Evolutionary conservation across 2,329 filamentous ascomycete species (phyloP).

Genomic region (Neonectria hederae): DNA sequence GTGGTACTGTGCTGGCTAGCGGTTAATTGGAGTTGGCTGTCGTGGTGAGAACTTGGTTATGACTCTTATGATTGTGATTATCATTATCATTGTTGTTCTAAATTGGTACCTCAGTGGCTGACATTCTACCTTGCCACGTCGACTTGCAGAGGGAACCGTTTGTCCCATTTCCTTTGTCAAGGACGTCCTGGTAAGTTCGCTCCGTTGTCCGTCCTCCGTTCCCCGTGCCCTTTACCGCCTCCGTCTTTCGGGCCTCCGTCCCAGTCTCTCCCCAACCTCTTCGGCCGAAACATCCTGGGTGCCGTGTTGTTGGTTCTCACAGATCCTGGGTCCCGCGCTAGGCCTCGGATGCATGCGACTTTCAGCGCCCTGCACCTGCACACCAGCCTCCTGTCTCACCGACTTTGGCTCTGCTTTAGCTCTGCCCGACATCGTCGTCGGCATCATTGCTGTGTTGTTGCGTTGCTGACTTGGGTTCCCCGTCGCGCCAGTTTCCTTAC

Average conservation of each 20-base stretch:
- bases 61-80: not conserved
- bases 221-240: slow-evolving; percentile 27
- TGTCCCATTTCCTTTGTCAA: slow-evolving; percentile 88
- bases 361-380: slow-evolving; percentile 22
- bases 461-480: slow-evolving; percentile 29
- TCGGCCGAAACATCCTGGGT: slow-evolving; percentile 28
- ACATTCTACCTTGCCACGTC: slow-evolving; percentile 7
- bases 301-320: slow-evolving; percentile 26
- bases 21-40: not conserved
- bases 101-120: slow-evolving; percentile 2
- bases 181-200: slow-evolving; percentile 76
- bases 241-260: slow-evolving; percentile 37
- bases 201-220: slow-evolving; percentile 30
- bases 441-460: slow-evolving; percentile 14
- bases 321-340: slow-evolving; percentile 20
- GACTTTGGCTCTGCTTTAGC: slow-evolving; percentile 35
- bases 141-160: slow-evolving; percentile 75
- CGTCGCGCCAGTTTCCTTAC: slow-evolving; percentile 74
- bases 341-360: slow-evolving; percentile 34
- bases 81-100: slow-evolving; percentile 17
- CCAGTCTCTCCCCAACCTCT: slow-evolving; percentile 34
- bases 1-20: not conserved
- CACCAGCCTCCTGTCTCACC: slow-evolving; percentile 33
- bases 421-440: slow-evolving; percentile 23
- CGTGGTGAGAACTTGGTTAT: not conserved